These are phyloP conservation scores for Globisporangium irregulare DNA, from an alignment of 352 stramenopile genomes.

Conservation along the genomic window DNA sequence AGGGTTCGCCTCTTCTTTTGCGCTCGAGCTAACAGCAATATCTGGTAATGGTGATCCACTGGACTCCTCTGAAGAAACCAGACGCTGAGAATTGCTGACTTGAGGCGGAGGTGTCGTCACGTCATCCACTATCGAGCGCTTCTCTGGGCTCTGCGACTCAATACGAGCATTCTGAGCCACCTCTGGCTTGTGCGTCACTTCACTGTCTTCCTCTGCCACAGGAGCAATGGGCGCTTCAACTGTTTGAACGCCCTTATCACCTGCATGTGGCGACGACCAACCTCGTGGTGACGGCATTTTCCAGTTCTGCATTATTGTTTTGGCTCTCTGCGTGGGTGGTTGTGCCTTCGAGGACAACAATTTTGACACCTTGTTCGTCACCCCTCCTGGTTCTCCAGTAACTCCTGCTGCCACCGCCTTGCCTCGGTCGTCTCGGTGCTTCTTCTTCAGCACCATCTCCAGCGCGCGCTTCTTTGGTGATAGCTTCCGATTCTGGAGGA, in stretches of 20 bases:
- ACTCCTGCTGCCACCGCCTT: neutral
- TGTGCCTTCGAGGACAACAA: neutral
- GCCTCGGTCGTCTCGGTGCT: slow-evolving; percentile 40
- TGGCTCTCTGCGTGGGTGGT: slow-evolving; percentile 24
- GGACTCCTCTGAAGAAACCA: neutral
- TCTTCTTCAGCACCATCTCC: slow-evolving; percentile 66
- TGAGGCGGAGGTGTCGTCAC: neutral
- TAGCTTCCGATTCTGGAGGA: slow-evolving; percentile 65
- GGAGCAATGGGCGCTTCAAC: neutral
- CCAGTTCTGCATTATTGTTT: slow-evolving; percentile 25
- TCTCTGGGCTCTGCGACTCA: neutral
- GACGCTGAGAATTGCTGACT: neutral
- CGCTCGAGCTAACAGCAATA: no score
- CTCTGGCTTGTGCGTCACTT: neutral
- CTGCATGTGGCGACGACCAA: neutral
- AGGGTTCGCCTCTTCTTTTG: neutral
- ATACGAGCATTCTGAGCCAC: neutral
- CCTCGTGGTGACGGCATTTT: slow-evolving; percentile 15
- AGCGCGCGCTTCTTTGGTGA: slow-evolving; percentile 67
- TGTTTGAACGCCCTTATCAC: neutral
- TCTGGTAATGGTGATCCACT: no score
- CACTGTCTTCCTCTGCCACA: slow-evolving; percentile 5
- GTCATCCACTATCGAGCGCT: neutral
- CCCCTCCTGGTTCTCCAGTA: neutral
- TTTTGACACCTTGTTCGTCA: neutral